phyloP scores from a whole-genome alignment of 139 green algal species.

The Spirogloea muscicola region DNA sequence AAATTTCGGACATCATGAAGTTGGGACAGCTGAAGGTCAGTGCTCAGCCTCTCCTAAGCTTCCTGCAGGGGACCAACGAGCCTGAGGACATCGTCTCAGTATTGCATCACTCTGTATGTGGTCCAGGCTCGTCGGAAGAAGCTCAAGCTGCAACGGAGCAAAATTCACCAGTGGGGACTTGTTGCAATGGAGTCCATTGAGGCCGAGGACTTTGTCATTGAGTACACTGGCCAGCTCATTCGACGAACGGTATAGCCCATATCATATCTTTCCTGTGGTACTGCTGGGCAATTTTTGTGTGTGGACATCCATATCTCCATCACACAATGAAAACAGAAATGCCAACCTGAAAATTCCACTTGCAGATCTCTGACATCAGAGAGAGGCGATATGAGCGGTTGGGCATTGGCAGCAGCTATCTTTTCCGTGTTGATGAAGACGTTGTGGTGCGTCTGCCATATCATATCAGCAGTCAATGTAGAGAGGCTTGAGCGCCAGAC shows the following conservation, averaged over 20 bases:
- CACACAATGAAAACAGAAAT: background rate
- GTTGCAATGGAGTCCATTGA: constrained; percentile 67
- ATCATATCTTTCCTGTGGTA: background rate
- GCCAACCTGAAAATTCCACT: background rate
- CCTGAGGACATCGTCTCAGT: background rate
- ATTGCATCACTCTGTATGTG: background rate
- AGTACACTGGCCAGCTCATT: constrained; percentile 77
- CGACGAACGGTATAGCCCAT: constrained; percentile 27
- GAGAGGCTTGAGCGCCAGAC: background rate
- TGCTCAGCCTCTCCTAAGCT: background rate
- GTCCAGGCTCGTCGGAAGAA: constrained; percentile 63
- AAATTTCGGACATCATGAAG: constrained; percentile 28
- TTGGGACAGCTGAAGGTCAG: constrained; percentile 35
- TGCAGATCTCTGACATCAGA: constrained; percentile 46
- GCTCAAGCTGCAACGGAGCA: constrained; percentile 50
- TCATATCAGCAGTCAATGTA: too few relatives aligned
- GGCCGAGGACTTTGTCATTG: constrained; percentile 71
- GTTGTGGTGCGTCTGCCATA: constrained; percentile 31
- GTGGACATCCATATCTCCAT: background rate
- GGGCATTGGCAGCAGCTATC: constrained; percentile 58
- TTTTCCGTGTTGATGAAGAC: constrained; percentile 64
- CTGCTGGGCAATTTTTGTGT: background rate
- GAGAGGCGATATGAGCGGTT: constrained; percentile 66
- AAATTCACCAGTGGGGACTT: constrained; percentile 73
- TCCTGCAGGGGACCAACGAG: too few relatives aligned